Evolutionary conservation across 805 yeast species (phyloP).

Genomic region (Cyberlindnera americana): DNA sequence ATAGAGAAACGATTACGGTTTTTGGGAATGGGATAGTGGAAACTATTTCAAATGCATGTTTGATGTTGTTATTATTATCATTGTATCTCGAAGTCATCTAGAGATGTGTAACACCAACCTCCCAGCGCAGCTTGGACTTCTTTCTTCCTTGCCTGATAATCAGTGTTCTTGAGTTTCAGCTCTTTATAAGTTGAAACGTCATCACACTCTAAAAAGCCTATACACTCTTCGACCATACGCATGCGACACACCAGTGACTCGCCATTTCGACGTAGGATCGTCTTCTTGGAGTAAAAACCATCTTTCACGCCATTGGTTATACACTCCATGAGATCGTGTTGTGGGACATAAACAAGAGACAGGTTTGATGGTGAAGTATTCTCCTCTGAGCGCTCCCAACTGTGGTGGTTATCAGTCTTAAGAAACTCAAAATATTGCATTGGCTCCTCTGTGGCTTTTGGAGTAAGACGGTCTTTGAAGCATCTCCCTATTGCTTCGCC

Average conservation of each 20-base stretch:
- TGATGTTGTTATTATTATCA: slow-evolving; percentile 1
- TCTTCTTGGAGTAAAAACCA: slow-evolving; percentile 48
- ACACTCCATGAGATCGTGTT: slow-evolving; percentile 23
- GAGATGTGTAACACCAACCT: slow-evolving; percentile 44
- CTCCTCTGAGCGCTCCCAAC: slow-evolving; percentile 11
- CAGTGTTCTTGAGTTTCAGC: slow-evolving; percentile 27
- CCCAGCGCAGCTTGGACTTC: slow-evolving; percentile 32
- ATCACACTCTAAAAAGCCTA: slow-evolving; percentile 15
- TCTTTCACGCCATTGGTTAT: slow-evolving; percentile 58
- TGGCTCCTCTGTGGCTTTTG: neutral
- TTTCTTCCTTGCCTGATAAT: slow-evolving; percentile 32
- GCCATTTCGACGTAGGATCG: slow-evolving; percentile 42
- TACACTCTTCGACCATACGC: slow-evolving; percentile 21
- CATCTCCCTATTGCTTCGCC: slow-evolving; percentile 15
- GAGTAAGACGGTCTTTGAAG: slow-evolving; percentile 16
- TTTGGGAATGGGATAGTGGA: neutral
- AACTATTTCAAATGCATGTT: slow-evolving; percentile 4
- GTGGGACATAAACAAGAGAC: slow-evolving; percentile 30
- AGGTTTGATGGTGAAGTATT: slow-evolving; percentile 22
- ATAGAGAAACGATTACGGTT: neutral
- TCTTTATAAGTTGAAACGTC: slow-evolving; percentile 28
- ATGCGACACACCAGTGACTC: slow-evolving; percentile 36
- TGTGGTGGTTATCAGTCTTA: slow-evolving; percentile 11
- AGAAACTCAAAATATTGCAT: slow-evolving; percentile 5
- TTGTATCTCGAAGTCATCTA: slow-evolving; percentile 38